Conservation (phyloP, 257 asterid genomes). For the Misopates orontium region DNA sequence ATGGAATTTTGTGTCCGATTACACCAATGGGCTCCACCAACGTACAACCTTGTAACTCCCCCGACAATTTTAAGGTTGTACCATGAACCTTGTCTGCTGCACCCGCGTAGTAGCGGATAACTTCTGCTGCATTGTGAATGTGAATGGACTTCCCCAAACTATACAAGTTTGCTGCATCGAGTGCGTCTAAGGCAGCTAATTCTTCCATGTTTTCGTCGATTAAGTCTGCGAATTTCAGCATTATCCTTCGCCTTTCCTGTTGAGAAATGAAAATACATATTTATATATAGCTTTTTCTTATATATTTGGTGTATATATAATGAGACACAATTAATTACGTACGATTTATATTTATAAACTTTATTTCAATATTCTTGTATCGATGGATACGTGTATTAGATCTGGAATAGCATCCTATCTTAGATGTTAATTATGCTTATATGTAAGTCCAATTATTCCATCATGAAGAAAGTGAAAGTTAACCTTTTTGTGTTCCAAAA, state of each 20-base stretch:
- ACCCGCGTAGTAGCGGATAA: slow-evolving; percentile 57
- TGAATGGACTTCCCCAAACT: slow-evolving; percentile 29
- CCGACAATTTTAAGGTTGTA: slow-evolving; percentile 46
- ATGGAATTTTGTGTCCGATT: slow-evolving; percentile 56
- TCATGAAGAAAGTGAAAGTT: too few species aligned
- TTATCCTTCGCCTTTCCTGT: slow-evolving; percentile 49
- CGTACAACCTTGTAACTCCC: slow-evolving; percentile 47
- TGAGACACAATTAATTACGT: too few species aligned
- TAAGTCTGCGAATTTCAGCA: slow-evolving; percentile 55
- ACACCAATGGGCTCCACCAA: slow-evolving; percentile 62
- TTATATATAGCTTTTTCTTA: not conserved
- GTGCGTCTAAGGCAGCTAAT: slow-evolving; percentile 44
- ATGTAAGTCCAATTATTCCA: too few species aligned
- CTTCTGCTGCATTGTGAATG: slow-evolving; percentile 39
- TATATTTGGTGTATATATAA: too few species aligned
- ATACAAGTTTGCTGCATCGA: slow-evolving; percentile 55
- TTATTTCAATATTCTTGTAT: too few species aligned
- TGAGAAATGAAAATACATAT: not conserved
- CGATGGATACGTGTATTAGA: too few species aligned
- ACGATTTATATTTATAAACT: too few species aligned
- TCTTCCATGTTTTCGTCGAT: slow-evolving; percentile 50
- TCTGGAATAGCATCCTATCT: too few species aligned
- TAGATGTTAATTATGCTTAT: too few species aligned
- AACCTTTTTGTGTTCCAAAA: too few species aligned
- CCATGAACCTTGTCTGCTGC: slow-evolving; percentile 68